Evolutionary conservation across 257 asterid genomes (phyloP), one percentile per base, ranked within the genome.

Genomic region (Ligustrum vulgare): DNA sequence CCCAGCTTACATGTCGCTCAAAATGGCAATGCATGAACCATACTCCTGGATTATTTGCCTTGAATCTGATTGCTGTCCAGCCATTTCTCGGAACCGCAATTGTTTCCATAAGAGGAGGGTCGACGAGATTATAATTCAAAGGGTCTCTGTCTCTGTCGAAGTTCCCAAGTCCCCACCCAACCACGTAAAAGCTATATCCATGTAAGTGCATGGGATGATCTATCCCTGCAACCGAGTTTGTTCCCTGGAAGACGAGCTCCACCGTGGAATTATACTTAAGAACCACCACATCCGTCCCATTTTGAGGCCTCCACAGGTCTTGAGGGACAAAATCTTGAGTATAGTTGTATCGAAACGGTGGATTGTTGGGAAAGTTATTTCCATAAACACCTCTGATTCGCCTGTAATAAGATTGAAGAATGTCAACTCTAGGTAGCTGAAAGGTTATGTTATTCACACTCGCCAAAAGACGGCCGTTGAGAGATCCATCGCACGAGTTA

Each of bases 121-220:
- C 92, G 41, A 84, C 84, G 4, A 89, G 86, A 65, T 89, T 89
- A 32, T 84, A 89, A 0, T 36, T 81, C 58, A 36, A 22, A 1
- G 90, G 89, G 13, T 89, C 91, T 1, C 8, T 75, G 1, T 5
- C n/a, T 2, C 33, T 66, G n/a, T 89, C 60, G 34, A 90, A 90
- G 63, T 86, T 88, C 0, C 96, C 96, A 6, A 83, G 0, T 2
- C 90, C 93, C 71, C 74, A 74, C 0, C 96, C 96, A 20, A 90
- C 89, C 0, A 88, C 91, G 15, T 81, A 90, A 63, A 90, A 90
- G 60, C 88, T 90, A 20, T 82, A 80, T 4, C 96, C 96, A 62
- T 90, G 96, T 16, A 90, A 79, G 70, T 90, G 96, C 85, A 90
- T 86, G 0, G 96, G 96, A 22, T 87, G 93, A 74, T 90, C 93